Percentiles rank a stretch among this genome's conserved stretches.
Conservation (phyloP, 1,284 basidiomycete species). For the Moesziomyces sp. region DNA sequence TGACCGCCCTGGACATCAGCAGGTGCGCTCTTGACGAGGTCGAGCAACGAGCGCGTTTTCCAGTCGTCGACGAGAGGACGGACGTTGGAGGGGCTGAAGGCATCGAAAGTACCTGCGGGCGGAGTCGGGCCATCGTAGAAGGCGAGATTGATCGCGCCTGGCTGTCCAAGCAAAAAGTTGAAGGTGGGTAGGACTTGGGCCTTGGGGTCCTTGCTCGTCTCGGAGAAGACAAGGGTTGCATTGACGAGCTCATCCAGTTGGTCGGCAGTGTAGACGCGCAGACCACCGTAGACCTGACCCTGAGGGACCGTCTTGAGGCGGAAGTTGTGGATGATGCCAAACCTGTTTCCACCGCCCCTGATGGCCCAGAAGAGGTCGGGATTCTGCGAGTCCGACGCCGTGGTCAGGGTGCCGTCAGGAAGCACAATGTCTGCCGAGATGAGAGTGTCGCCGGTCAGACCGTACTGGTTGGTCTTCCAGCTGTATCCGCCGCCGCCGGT, state of each 20-base stretch:
- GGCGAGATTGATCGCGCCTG: conserved; percentile 36
- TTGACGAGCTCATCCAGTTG: conserved; percentile 43
- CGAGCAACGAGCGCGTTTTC: conserved; percentile 40
- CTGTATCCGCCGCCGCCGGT: conserved; percentile 55
- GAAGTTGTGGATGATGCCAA: conserved; percentile 52
- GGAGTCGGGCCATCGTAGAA: conserved; percentile 50
- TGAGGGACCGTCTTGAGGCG: conserved; percentile 49
- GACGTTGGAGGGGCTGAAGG: conserved; percentile 15
- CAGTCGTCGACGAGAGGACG: conserved; percentile 39
- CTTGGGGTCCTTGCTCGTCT: conserved; percentile 53
- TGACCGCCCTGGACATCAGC: conserved; percentile 30
- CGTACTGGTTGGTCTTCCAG: conserved; percentile 54
- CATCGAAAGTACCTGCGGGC: conserved; percentile 28
- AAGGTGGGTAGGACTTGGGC: conserved; percentile 53
- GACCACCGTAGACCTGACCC: conserved; percentile 51
- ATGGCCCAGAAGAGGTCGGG: conserved; percentile 53
- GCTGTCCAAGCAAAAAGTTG: conserved; percentile 44
- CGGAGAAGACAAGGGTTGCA: conserved; percentile 44
- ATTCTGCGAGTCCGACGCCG: conserved; percentile 38
- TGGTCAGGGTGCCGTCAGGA: conserved; percentile 47
- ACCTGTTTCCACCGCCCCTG: conserved; percentile 53
- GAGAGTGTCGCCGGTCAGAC: conserved; percentile 49
- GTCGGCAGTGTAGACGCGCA: conserved; percentile 44
- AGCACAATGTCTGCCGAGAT: conserved; percentile 47
- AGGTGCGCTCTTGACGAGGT: conserved; percentile 42